Base-by-base conservation (phyloP, 1,139 yeast genomes). In the Blastobotrys raffinosifermentans region DNA sequence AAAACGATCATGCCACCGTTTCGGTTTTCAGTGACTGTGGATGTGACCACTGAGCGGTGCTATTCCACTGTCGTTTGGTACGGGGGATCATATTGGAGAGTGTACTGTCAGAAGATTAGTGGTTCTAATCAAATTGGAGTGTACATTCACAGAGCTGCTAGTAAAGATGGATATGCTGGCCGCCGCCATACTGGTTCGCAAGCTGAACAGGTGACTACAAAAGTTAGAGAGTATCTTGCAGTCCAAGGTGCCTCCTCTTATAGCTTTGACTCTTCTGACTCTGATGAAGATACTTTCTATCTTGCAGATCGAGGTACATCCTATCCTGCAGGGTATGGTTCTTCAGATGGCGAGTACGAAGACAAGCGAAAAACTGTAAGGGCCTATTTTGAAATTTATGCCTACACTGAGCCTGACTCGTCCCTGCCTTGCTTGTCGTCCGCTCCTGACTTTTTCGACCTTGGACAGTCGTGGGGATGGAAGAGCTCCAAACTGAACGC, bases 391-490 rank as follows among this genome's bases (percentile, higher is more conserved):
- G 61, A 70, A 20, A 70, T 73, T 19, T 70, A 68, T 48, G 70
- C 77, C 1, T 76, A 75, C 1, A 69, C 76, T 1, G 34, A 32
- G n/a, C 55, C 59, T 4, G 67, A 60, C 45, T 63, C 72, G 1
- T 61, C 69, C 1, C 56, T 72, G 35, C 70, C 76, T 1, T 67
- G 75, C 25, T 73, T 72, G 48, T 59, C 72, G 8, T 70, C 75
- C 3, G 64, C 71, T 7, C 77, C 77, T 0, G 74, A 71, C 42
- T 57, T 60, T 37, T 73, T 73, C 49, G 70, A 68, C 36, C 63
- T 65, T 38, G 67, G 74, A 1, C 77, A 72, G 49, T 69, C 75
- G 36, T 73, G 78, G 78, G 77, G 77, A 1, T 72, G 59, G 77
- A 72, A 70, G 42, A 67, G 73, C 41, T 66, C 67, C 34, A 67